Conservation (phyloP, 2,329 filamentous ascomycete species). For the Alternaria tenuissima region DNA sequence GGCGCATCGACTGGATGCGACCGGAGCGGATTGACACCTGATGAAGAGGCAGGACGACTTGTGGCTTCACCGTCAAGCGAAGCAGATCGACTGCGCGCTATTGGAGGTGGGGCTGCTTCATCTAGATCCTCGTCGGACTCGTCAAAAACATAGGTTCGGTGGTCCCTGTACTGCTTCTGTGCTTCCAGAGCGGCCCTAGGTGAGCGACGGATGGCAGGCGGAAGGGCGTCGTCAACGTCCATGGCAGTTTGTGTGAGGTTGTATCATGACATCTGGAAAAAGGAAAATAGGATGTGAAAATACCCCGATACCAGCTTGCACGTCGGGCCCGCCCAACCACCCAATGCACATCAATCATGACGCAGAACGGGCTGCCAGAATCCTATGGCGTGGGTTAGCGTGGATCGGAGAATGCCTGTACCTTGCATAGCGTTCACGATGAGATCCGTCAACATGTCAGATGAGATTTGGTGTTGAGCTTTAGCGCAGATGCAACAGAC, state of each 20-base stretch:
- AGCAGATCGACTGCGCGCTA: constrained; percentile 23
- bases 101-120: constrained; percentile 29
- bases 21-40: constrained; percentile 31
- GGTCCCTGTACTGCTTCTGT: constrained; percentile 19
- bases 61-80: constrained; percentile 11
- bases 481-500: neutral
- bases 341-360: constrained; percentile 12
- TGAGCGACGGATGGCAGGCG: constrained; percentile 30
- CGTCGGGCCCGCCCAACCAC: constrained; percentile 10
- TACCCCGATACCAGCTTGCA: constrained; percentile 7
- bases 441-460: constrained; percentile 1
- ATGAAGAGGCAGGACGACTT: constrained; percentile 15
- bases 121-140: constrained; percentile 24
- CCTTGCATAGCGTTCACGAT: constrained; percentile 14
- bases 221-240: constrained; percentile 25
- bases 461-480: constrained; percentile 3
- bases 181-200: constrained; percentile 28
- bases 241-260: constrained; percentile 21
- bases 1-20: constrained; percentile 25
- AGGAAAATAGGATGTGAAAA: constrained; percentile 8
- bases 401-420: constrained; percentile 11
- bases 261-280: constrained; percentile 7
- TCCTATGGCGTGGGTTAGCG: constrained; percentile 14
- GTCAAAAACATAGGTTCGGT: constrained; percentile 18
- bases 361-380: constrained; percentile 17